These are phyloP conservation scores for Talaromyces rugulosus DNA, from an alignment of 2,329 filamentous ascomycete species.

Conservation along the genomic window DNA sequence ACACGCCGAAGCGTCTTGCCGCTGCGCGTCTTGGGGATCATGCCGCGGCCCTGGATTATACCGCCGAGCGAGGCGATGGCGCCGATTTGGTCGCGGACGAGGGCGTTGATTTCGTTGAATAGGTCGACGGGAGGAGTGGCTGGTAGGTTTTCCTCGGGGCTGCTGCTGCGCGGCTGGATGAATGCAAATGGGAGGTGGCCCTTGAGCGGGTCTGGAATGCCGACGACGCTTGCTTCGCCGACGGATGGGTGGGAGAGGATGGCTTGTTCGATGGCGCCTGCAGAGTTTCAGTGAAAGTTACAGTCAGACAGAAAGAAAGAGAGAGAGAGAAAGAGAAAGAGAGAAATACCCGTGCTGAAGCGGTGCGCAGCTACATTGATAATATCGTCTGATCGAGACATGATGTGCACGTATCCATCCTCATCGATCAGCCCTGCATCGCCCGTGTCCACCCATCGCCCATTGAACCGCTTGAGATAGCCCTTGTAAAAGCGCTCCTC, in stretches of 20 bases:
- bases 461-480: conserved; percentile 77
- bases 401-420: conserved; percentile 63
- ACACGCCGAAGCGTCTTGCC: conserved; percentile 86
- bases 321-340: conserved; percentile 12
- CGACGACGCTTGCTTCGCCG: conserved; percentile 80
- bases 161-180: conserved; percentile 52
- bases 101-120: conserved; percentile 41
- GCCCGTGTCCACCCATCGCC: conserved; percentile 84
- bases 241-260: conserved; percentile 75
- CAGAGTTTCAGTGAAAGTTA: background rate
- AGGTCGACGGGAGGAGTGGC: conserved; percentile 40
- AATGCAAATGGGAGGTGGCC: conserved; percentile 92
- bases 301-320: background rate
- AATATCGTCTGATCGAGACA: conserved; percentile 72
- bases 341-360: conserved; percentile 71
- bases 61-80: conserved; percentile 82
- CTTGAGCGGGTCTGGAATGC: conserved; percentile 80
- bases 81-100: conserved; percentile 77
- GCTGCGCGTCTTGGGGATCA: conserved; percentile 89
- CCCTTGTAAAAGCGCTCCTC: conserved; percentile 80
- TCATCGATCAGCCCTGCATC: conserved; percentile 83
- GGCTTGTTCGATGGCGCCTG: conserved; percentile 84
- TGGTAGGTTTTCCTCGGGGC: conserved; percentile 29
- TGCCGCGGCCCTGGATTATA: conserved; percentile 75
- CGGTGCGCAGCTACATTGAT: conserved; percentile 95